phyloP scores from a whole-genome alignment of 192 early-diverging fungal species.

The Borealophlyctis nickersoniae region DNA sequence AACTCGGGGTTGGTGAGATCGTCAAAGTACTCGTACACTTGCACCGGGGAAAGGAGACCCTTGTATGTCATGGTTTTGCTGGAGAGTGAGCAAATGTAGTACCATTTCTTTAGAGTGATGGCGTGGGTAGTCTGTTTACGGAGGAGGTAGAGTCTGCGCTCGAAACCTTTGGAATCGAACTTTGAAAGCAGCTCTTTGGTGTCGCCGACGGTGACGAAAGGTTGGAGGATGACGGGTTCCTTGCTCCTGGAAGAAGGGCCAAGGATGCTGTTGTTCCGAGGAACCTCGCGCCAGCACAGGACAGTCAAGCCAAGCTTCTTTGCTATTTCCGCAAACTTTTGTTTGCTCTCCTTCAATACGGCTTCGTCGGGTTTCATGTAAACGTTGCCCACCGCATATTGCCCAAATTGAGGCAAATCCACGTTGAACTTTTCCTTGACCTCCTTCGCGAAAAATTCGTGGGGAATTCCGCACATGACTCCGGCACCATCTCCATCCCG shows the following conservation, averaged over 20 bases:
- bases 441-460: slow-evolving; percentile 75
- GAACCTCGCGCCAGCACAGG: slow-evolving; percentile 87
- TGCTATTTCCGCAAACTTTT: slow-evolving; percentile 78
- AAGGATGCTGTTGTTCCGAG: slow-evolving; percentile 79
- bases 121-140: slow-evolving; percentile 87
- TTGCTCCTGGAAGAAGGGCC: slow-evolving; percentile 84
- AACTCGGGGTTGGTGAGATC: slow-evolving; percentile 83
- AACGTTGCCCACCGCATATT: slow-evolving; percentile 97
- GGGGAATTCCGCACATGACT: slow-evolving; percentile 93
- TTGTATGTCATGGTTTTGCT: slow-evolving; percentile 95
- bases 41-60: slow-evolving; percentile 90
- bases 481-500: slow-evolving; percentile 99
- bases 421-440: slow-evolving; percentile 53
- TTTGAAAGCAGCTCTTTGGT: too few relatives aligned
- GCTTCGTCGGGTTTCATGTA: slow-evolving; percentile 74
- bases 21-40: slow-evolving; percentile 90
- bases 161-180: slow-evolving; percentile 59
- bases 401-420: slow-evolving; percentile 66
- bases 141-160: slow-evolving; percentile 84
- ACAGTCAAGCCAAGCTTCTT: slow-evolving; percentile 67
- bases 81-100: slow-evolving; percentile 95
- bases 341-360: slow-evolving; percentile 67
- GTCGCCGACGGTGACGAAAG: slow-evolving; percentile 70
- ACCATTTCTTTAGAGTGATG: slow-evolving; percentile 84
- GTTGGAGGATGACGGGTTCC: slow-evolving; percentile 92